phyloP scores from a whole-genome alignment of 1,284 basidiomycete genomes.

The Ganoderma lingzhi region DNA sequence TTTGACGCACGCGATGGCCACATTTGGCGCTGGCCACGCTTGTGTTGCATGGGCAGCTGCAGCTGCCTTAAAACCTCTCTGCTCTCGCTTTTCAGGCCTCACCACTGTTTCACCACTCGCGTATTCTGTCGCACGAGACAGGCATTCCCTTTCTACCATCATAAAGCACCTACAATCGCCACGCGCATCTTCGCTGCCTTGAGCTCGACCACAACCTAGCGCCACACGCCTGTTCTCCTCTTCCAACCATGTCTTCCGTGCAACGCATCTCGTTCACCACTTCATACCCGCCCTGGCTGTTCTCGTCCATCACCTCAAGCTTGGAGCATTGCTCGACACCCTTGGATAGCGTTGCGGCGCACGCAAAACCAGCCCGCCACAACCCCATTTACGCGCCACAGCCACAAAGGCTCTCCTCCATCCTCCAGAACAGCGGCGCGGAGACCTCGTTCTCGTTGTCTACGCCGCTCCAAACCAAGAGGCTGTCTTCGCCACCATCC shows the following conservation, averaged over 20 bases:
- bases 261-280: not conserved
- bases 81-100: not conserved
- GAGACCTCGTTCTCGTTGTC: not conserved
- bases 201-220: not conserved
- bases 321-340: not conserved
- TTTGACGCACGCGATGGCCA: not conserved
- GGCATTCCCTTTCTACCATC: not conserved
- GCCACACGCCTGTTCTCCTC: not conserved
- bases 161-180: conserved; percentile 6
- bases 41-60: not conserved
- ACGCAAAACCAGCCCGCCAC: not conserved
- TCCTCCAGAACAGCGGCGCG: not conserved
- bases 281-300: not conserved
- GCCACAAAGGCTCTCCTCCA: not conserved
- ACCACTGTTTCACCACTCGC: not conserved
- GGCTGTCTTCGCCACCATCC: not conserved
- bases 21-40: not conserved
- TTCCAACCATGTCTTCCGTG: not conserved
- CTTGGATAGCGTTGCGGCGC: not conserved
- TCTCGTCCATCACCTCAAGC: not conserved
- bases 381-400: conserved; percentile 3
- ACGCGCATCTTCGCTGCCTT: not conserved
- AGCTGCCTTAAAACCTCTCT: not conserved
- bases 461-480: too few relatives aligned
- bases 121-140: not conserved